phyloP scores from a whole-genome alignment of 192 early-diverging fungal genomes.

The Gamsiella multidivaricata region DNA sequence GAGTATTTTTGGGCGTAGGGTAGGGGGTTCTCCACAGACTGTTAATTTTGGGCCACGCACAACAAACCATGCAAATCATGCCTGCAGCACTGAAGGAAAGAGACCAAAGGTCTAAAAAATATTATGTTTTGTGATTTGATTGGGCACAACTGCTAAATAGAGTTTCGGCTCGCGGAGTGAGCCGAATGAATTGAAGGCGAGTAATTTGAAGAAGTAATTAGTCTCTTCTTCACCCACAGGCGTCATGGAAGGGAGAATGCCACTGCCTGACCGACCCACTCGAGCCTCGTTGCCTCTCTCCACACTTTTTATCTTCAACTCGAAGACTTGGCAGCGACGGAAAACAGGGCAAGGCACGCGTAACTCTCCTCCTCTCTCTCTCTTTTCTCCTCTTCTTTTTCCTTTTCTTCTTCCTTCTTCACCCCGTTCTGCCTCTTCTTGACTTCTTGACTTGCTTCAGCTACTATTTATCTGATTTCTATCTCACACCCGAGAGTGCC shows the following conservation, averaged over 20 bases:
- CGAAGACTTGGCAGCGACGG: too few species aligned
- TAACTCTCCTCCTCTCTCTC: background rate
- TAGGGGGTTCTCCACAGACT: constrained; percentile 12
- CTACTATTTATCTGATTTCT: too few species aligned
- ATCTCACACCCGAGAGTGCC: background rate
- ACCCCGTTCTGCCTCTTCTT: background rate
- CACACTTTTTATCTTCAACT: too few species aligned
- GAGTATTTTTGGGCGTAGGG: constrained; percentile 9
- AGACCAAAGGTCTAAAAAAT: background rate
- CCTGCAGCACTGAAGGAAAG: too few species aligned
- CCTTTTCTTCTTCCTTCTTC: background rate
- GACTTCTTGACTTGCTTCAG: too few species aligned
- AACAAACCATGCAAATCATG: too few species aligned
- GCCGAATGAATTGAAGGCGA: constrained; percentile 2
- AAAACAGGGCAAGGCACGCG: too few species aligned
- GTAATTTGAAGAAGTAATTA: too few species aligned
- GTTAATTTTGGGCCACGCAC: too few species aligned
- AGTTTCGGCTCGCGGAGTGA: constrained; percentile 16
- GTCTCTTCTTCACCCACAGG: background rate
- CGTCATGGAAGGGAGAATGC: background rate
- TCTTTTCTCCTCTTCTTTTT: background rate
- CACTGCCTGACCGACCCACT: background rate
- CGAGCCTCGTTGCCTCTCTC: background rate
- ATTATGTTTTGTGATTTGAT: background rate
- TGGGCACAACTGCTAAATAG: background rate